phyloP scores from a whole-genome alignment of 345 rosid genomes.

The Adansonia digitata region DNA sequence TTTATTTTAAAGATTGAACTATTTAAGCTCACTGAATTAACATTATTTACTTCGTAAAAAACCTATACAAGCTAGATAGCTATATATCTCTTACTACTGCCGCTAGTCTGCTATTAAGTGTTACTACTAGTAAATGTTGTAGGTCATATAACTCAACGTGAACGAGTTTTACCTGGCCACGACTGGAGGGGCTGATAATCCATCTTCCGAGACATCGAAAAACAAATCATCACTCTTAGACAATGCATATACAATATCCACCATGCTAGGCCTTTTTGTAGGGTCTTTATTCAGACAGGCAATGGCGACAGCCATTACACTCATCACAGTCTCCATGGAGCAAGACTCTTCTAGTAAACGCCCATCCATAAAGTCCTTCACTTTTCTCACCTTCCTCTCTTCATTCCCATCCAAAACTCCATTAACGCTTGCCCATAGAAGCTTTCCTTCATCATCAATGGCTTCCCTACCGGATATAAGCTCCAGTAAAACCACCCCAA shows the following conservation, averaged over 20 bases:
- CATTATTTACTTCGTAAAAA: too few species aligned
- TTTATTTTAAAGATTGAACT: too few species aligned
- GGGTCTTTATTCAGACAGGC: constrained; percentile 54
- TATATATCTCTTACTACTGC: too few species aligned
- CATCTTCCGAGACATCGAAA: constrained; percentile 45
- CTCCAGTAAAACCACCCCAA: constrained; percentile 68
- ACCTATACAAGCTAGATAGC: too few species aligned
- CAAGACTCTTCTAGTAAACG: constrained; percentile 28
- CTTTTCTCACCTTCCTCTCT: constrained; percentile 25
- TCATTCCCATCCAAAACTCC: constrained; percentile 37
- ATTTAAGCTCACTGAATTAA: too few species aligned
- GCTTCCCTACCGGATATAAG: constrained; percentile 55
- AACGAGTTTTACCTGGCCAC: constrained; percentile 36
- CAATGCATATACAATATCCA: constrained; percentile 60
- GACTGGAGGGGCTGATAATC: constrained; percentile 18
- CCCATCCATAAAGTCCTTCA: constrained; percentile 41
- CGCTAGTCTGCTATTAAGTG: neutral
- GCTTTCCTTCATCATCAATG: constrained; percentile 40
- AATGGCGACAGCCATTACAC: constrained; percentile 41
- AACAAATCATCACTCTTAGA: constrained; percentile 43
- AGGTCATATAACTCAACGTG: too few species aligned
- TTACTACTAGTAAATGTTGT: neutral
- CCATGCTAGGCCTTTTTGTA: constrained; percentile 53
- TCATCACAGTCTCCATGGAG: constrained; percentile 44
- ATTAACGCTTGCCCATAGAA: constrained; percentile 36